Evolutionary conservation across 2,329 filamentous ascomycete species (phyloP), one percentile per base, ranked within the genome.

Genomic region (Zymoseptoria passerinii): DNA sequence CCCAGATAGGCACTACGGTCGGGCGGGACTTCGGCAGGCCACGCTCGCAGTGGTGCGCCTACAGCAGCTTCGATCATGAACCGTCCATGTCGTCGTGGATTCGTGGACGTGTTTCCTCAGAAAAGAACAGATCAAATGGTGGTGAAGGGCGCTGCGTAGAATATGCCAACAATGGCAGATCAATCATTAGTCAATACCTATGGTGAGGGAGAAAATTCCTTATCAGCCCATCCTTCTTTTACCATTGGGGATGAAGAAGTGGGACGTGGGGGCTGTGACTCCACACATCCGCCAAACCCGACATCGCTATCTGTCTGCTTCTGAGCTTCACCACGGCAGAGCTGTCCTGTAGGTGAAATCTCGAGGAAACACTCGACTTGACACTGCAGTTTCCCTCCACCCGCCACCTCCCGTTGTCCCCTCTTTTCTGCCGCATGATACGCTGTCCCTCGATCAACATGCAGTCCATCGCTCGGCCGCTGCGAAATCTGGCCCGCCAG

Each of bases 391-490:
- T 7, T 13, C 16, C 35, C 35, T 44, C 35, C 35, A 44, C 13
- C 35, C 35, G 16, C 35, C 35, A 44, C 35, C 4, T 44, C 16
- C 35, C 35, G 35, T 44, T 13, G 13, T 44, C 16, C 16, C 16
- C 35, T 44, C 35, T 6, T n/a, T 44, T 44, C 54, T 59, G 58
- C 58, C 54, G 58, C 54, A 57, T 57, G 57, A 48, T 48, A 35
- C 27, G 9, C 35, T 27, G n/a, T 27, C 19, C 53, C 44, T 40
- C 48, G 28, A 16, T 28, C 53, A 55, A 48, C 44, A 61, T 61
- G 60, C 60, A 61, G 29, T 59, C 60, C 5, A 44, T 61, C 52
- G 60, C 60, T 19, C 53, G 60, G 50, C 60, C 60, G 9, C 40
- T 61, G 48, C 51, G 28, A 20, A 20, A 54, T 20, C 52, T 52